Evolutionary conservation across 352 stramenopile genomes (phyloP), one percentile per base, ranked within the genome.

Genomic region (Thalassiosira hispida): DNA sequence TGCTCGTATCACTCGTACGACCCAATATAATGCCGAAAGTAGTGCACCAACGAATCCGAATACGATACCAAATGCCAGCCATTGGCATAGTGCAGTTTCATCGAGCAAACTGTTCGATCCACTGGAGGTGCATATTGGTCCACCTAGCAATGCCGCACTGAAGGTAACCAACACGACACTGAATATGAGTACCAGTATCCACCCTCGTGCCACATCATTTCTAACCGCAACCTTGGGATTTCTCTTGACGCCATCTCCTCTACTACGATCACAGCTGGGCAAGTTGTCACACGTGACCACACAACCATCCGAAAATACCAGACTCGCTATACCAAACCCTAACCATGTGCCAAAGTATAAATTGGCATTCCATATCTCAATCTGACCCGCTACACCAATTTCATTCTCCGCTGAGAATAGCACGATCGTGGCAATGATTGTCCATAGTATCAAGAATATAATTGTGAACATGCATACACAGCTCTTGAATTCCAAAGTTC

Each of bases 311-410:
- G 62, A 42, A 47, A 71, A 71, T 9, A 46, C 1, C 20, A 29
- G 40, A 1, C 18, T 47, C 14, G 62, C 16, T 1, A 60, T 27
- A 14, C 22, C 42, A 59, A 49, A 71, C 3, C 44, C 22, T 16
- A 61, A 31, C 62, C 42, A 71, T 22, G 62, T 61, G 1, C 62
- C 62, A 31, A 71, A 71, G 44, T 23, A 71, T n/a, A 71, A 55
- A 47, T 71, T 71, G 46, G 62, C 62, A 55, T 71, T 71, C 62
- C 62, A 71, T 11, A 71, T 31, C 44, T 71, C 62, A 31, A 68
- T n/a, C 22, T 57, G 61, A 12, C 61, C 42, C 1, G 61, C 20
- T 8, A 57, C 44, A 16, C 42, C 46, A 6, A 61, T 46, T 1
- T 61, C 62, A 2, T 60, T 12, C 4, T 49, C 46, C 6, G 59